Conservation (phyloP, 2,329 filamentous ascomycete species). For the Thelonectria rubi region DNA sequence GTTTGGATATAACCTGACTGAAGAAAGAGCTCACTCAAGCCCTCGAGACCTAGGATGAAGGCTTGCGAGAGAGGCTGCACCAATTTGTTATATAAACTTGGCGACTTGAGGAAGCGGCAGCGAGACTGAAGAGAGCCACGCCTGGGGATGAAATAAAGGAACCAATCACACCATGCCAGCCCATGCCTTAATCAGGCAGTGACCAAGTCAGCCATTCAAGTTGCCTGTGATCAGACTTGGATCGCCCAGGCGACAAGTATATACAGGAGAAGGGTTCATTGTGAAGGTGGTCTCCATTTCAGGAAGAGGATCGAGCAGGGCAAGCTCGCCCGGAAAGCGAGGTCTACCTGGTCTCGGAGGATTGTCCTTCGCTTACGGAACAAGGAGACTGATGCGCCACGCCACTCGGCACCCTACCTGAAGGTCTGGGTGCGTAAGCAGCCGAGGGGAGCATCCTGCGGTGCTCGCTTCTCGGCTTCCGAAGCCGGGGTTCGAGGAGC, state of each 20-base stretch:
- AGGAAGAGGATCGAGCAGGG: neutral
- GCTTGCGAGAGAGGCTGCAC: constrained; percentile 1
- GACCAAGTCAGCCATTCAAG: no score
- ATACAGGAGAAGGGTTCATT: no score
- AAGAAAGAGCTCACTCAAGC: constrained; percentile 24
- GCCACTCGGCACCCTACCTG: constrained; percentile 1
- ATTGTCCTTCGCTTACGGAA: constrained; percentile 1
- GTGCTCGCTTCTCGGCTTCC: constrained; percentile 37
- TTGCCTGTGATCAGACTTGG: no score
- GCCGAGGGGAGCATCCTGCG: constrained; percentile 11
- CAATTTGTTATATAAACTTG: constrained; percentile 18
- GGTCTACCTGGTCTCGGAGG: neutral
- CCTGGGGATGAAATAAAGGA: constrained; percentile 19
- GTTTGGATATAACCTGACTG: constrained; percentile 13
- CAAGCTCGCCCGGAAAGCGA: neutral
- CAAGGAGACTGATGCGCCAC: constrained; percentile 15
- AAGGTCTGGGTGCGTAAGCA: neutral
- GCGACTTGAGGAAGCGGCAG: neutral
- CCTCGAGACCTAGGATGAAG: constrained; percentile 17
- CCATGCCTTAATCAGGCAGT: neutral
- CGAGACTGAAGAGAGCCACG: constrained; percentile 11
- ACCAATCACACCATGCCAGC: constrained; percentile 11
- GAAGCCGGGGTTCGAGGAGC: constrained; percentile 24
- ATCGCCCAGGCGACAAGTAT: no score
- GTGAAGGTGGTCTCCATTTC: neutral